Conservation (phyloP, 805 yeast genomes). For the Hermanozyma aechmeae region DNA sequence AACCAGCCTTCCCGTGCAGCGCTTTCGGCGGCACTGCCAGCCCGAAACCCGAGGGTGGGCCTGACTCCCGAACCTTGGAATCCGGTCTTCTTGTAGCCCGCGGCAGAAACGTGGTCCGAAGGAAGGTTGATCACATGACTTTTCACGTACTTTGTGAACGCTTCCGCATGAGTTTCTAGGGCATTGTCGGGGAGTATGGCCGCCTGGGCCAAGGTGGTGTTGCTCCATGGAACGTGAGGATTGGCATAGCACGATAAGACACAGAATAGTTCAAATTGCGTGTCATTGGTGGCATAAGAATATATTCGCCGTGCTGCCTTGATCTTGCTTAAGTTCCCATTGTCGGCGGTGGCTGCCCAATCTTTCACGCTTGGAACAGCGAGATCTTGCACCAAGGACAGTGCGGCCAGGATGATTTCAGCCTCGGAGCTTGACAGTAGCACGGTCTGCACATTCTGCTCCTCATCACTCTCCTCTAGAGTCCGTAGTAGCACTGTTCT, state of each 20-base stretch:
- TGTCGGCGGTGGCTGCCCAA: too few relatives aligned
- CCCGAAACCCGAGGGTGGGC: conserved; percentile 10
- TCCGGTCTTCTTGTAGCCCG: conserved; percentile 1
- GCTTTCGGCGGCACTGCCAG: conserved; percentile 10
- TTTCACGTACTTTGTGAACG: not conserved
- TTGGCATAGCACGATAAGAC: conserved; percentile 14
- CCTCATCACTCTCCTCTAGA: too few relatives aligned
- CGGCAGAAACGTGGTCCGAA: conserved; percentile 1
- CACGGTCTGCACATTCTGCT: too few relatives aligned
- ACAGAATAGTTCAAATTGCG: conserved; percentile 1
- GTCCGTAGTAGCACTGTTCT: too few relatives aligned
- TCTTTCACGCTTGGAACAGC: too few relatives aligned
- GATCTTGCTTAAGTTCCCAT: too few relatives aligned
- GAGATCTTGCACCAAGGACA: too few relatives aligned
- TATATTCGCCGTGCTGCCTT: too few relatives aligned
- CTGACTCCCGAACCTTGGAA: conserved; percentile 11
- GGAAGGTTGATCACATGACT: not conserved
- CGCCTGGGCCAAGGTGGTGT: conserved; percentile 1
- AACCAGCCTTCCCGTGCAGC: conserved; percentile 20
- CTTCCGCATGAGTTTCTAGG: not conserved
- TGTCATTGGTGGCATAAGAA: too few relatives aligned
- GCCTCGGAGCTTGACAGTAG: too few relatives aligned
- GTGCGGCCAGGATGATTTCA: too few relatives aligned
- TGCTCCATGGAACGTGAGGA: conserved; percentile 23
- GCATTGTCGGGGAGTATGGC: not conserved